Evolutionary conservation across 768 basidiomycete species (phyloP).

Genomic region (Collybia sordida): DNA sequence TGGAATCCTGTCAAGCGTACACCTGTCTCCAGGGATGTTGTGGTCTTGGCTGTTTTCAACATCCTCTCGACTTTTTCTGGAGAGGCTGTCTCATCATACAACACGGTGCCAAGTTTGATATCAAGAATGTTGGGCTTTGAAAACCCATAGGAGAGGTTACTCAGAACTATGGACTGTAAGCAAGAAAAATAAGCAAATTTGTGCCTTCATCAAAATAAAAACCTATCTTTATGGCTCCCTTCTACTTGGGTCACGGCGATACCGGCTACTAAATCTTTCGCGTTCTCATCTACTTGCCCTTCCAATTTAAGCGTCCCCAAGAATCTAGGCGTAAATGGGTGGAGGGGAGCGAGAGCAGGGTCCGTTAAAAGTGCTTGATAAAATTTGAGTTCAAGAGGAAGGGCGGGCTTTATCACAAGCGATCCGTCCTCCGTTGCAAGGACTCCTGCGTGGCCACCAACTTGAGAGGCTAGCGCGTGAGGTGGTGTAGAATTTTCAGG

Average conservation of each 20-base stretch:
- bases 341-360: constrained; percentile 40
- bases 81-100: constrained; percentile 70
- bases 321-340: constrained; percentile 70
- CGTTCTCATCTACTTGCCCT: constrained; percentile 49
- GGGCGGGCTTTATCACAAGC: constrained; percentile 79
- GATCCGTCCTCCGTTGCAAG: constrained; percentile 68
- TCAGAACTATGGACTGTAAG: constrained; percentile 75
- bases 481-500: not conserved
- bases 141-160: constrained; percentile 79
- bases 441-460: constrained; percentile 83
- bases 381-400: constrained; percentile 65
- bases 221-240: constrained; percentile 20
- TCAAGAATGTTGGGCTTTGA: constrained; percentile 85
- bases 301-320: constrained; percentile 75
- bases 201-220: not conserved
- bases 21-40: constrained; percentile 77
- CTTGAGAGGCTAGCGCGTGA: constrained; percentile 35
- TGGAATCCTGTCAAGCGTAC: constrained; percentile 88
- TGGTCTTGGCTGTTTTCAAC: constrained; percentile 63
- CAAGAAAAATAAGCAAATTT: not conserved
- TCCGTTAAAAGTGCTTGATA: constrained; percentile 57
- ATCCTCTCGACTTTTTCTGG: constrained; percentile 80
- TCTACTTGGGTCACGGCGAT: constrained; percentile 12
- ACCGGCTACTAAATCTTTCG: constrained; percentile 14
- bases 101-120: constrained; percentile 87